These are phyloP conservation scores for Epichloe scottii DNA, from an alignment of 2,329 filamentous ascomycete genomes.

Conservation along the genomic window DNA sequence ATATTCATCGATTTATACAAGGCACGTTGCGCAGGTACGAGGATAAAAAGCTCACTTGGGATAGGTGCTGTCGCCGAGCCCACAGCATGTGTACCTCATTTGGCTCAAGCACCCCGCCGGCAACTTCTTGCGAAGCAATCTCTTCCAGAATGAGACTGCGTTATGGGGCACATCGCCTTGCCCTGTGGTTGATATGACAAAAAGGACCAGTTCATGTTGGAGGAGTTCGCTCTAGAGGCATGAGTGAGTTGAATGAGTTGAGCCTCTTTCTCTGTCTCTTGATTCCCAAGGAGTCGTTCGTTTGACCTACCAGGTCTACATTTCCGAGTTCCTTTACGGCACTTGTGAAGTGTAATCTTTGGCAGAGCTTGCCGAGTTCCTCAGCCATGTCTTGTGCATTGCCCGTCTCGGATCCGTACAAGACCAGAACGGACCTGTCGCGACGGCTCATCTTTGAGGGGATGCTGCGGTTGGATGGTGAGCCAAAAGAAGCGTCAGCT, in stretches of 20 bases:
- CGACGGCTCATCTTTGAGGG: conserved; percentile 13
- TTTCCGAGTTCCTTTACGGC: conserved; percentile 66
- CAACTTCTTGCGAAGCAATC: conserved; percentile 66
- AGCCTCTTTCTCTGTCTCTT: not conserved
- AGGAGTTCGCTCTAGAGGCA: conserved; percentile 34
- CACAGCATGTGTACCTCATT: conserved; percentile 73
- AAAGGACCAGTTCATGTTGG: conserved; percentile 50
- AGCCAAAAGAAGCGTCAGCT: not conserved
- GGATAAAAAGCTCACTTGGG: conserved; percentile 48
- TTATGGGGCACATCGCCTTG: conserved; percentile 90
- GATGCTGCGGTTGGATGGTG: not conserved
- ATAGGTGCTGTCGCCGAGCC: conserved; percentile 90
- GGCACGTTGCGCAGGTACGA: not conserved
- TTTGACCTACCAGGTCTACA: conserved; percentile 54
- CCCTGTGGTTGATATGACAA: conserved; percentile 83
- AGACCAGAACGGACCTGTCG: conserved; percentile 46
- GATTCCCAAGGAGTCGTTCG: not conserved
- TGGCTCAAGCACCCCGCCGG: conserved; percentile 54
- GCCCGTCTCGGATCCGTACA: conserved; percentile 92
- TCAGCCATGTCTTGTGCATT: conserved; percentile 86
- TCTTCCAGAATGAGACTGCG: conserved; percentile 71
- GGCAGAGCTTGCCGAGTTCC: conserved; percentile 61
- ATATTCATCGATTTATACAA: not conserved
- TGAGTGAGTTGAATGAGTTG: not conserved
- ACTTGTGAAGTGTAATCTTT: conserved; percentile 68